phyloP scores from a whole-genome alignment of 2,329 filamentous ascomycete genomes.

The Verticillium klebahnii region DNA sequence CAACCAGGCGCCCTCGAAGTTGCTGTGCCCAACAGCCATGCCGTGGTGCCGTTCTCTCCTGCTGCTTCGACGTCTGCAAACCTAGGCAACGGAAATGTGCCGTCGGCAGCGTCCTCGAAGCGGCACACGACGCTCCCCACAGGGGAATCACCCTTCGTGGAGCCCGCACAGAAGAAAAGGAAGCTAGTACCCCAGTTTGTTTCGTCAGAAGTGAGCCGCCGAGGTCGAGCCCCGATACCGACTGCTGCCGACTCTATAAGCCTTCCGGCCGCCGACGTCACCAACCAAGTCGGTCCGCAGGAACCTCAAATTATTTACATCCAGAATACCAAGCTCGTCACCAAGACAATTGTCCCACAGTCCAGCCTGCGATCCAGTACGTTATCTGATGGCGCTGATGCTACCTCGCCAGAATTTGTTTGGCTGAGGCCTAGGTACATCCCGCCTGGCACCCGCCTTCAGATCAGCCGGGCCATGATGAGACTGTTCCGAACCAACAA shows the following conservation, averaged over 20 bases:
- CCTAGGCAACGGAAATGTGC: background rate
- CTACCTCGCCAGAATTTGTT: background rate
- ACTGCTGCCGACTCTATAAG: constrained; percentile 7
- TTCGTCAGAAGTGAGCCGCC: constrained; percentile 8
- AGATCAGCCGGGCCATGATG: constrained; percentile 35
- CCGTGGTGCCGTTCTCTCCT: background rate
- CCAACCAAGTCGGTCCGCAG: background rate
- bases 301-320: background rate
- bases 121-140: background rate
- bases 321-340: background rate
- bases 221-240: constrained; percentile 8
- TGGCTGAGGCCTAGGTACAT: constrained; percentile 16
- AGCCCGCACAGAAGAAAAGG: constrained; percentile 20
- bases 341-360: background rate
- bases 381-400: background rate
- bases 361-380: background rate
- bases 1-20: background rate
- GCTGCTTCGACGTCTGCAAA: background rate
- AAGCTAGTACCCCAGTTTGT: constrained; percentile 19
- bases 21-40: background rate
- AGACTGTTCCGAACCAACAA: constrained; percentile 26
- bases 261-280: background rate
- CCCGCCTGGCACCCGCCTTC: constrained; percentile 38
- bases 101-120: background rate
- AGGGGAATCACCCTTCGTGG: background rate